Evolutionary conservation across 2,329 filamentous ascomycete genomes (phyloP), one percentile per base, ranked within the genome.

Genomic region (Knufia fluminis): DNA sequence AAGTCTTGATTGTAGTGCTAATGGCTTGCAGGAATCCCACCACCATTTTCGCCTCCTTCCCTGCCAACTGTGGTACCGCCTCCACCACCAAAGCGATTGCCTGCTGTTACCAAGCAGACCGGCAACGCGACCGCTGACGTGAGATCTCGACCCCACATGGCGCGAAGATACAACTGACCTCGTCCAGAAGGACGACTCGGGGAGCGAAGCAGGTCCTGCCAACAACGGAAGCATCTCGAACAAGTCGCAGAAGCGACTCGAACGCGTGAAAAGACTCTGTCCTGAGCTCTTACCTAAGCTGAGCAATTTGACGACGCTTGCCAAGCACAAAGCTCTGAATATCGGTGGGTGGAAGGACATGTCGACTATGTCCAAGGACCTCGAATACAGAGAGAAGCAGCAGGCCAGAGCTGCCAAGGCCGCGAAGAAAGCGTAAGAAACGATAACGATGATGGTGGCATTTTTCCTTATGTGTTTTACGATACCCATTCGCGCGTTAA

Each of bases 261-360:
- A 46, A 14, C 55, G 55, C 16, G 35, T 59, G 14, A 57, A 55
- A 36, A 40, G 14, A 20, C 22, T 56, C 31, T 51, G 55, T 17
- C 58, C 58, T 38, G 58, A 59, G 3, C 40, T 59, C 17, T 49
- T 47, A 6, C 24, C 53, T 4, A 51, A 50, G 16, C 53, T 60
- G 16, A 46, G 52, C 10, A 47, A 40, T 9, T 16, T 22, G 22
- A 14, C 7, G 4, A 31, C 51, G 10, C 46, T 60, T 14, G 48
- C 32, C 16, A 22, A 31, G 14, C n/a, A 39, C 3, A 40, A 56
- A 3, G 57, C 56, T 7, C 38, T 59, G 24, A 49, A 48, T 32
- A 42, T 60, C 14, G 57, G 58, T 23, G 56, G 57, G 12, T 60
- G 58, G 40, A 39, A 39, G 31, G 39, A 48, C 19, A 16, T 32